Evolutionary conservation across 139 green algal species (phyloP), one percentile per base, ranked within the genome.

Genomic region (Chlorella sp.): DNA sequence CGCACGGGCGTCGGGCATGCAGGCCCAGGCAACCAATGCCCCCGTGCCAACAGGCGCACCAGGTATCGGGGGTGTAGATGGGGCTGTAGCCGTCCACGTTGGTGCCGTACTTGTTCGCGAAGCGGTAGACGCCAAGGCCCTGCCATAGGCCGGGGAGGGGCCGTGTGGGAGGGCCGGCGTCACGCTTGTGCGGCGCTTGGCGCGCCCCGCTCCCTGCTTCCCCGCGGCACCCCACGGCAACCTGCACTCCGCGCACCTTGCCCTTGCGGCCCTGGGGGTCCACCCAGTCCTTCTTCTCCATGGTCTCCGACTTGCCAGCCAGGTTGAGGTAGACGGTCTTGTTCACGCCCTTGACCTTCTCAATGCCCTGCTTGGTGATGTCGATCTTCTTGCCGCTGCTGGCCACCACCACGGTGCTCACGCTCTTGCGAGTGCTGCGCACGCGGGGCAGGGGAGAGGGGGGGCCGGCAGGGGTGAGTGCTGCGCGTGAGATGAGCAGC

Each of bases 71-170:
- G 67, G 94, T 97, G 89, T 96, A 98, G 88, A 98, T 98, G 42
- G 94, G 94, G 36, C 89, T 95, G 93, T 98, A 98, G 73, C 93
- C 94, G 69, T 98, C 94, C 23, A 98, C 94, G 84, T 98, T 98
- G 66, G 90, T 93, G 50, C 94, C 94, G 48, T 98, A 98, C 93
- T 98, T 98, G 81, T 92, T 79, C 1, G 82, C 79, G 74, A 94
- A 98, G 21, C 79, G 80, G 93, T 95, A 98, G 48, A 98, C 94
- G 48, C 94, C 94, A 46, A 87, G 90, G 77, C 93, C 92, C 93
- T 96, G 77, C 74, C n/a, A n/a, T n/a, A n/a, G n/a, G n/a, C n/a
- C n/a, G n/a, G n/a, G n/a, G n/a, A n/a, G n/a, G n/a, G n/a, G n/a
- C n/a, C n/a, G n/a, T n/a, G n/a, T n/a, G n/a, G n/a, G n/a, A n/a